Percentiles rank a stretch among this genome's conserved stretches.
Conservation (phyloP, 345 rosid genomes). For the Trapa incisa region DNA sequence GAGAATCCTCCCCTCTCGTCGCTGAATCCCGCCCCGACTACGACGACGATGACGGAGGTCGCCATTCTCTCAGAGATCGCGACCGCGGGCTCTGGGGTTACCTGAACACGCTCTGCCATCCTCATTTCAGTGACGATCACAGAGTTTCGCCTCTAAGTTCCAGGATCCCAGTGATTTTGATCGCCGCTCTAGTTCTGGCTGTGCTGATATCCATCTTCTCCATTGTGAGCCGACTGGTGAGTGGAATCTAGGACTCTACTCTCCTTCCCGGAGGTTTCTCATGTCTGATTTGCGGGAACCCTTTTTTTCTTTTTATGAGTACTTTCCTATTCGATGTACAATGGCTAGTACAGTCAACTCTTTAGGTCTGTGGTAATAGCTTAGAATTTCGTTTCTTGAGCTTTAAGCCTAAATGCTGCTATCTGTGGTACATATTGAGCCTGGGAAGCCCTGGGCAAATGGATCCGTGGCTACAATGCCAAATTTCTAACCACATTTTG, state of each 20-base stretch:
- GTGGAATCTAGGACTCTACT: conserved; percentile 9
- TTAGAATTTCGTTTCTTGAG: neutral
- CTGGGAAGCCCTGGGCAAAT: neutral
- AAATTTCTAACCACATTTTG: neutral
- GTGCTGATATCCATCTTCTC: conserved; percentile 65
- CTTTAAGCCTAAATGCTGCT: neutral
- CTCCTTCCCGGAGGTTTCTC: neutral
- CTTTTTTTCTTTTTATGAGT: neutral
- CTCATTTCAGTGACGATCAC: conserved; percentile 54
- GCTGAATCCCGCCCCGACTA: conserved; percentile 32
- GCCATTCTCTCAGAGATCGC: conserved; percentile 61
- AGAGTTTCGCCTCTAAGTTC: conserved; percentile 52
- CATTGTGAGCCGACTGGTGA: conserved; percentile 56
- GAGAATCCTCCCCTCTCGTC: conserved; percentile 64
- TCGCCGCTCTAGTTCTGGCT: conserved; percentile 30
- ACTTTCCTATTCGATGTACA: neutral
- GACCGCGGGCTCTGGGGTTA: conserved; percentile 63
- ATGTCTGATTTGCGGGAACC: neutral
- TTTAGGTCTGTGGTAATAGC: neutral
- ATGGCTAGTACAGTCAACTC: neutral
- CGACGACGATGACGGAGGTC: conserved; percentile 38
- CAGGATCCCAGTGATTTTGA: conserved; percentile 45
- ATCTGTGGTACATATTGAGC: neutral
- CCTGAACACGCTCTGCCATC: conserved; percentile 26
- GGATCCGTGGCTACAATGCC: neutral